Evolutionary conservation across 345 rosid species (phyloP).

Genomic region (Ailanthus altissimus): DNA sequence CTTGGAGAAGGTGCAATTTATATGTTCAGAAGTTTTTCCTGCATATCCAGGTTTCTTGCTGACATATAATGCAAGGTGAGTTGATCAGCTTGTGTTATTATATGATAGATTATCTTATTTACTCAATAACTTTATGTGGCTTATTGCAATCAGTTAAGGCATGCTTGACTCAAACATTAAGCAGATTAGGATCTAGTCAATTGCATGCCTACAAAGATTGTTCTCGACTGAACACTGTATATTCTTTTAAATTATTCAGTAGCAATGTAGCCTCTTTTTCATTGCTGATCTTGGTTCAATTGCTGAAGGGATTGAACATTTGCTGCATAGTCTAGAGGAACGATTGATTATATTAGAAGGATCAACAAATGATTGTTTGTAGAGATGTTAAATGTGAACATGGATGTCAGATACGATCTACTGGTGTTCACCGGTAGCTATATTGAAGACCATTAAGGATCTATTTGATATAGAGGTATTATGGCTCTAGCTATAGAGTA

Average conservation of each 20-base stretch:
- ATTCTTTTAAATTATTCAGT: not conserved
- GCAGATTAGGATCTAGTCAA: slow-evolving; percentile 1
- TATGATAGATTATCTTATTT: not conserved
- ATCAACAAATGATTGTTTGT: no score
- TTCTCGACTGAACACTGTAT: not conserved
- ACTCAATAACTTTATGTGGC: not conserved
- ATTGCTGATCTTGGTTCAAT: not conserved
- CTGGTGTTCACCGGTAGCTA: no score
- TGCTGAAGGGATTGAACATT: not conserved
- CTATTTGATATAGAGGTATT: no score
- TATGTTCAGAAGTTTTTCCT: not conserved
- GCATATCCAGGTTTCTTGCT: not conserved
- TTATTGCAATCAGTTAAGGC: not conserved
- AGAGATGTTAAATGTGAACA: no score
- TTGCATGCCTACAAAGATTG: not conserved
- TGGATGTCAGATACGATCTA: no score
- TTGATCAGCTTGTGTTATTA: not conserved
- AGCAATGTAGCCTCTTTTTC: not conserved
- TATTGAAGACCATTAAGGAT: no score
- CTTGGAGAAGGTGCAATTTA: not conserved
- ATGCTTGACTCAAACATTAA: not conserved
- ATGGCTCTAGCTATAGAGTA: no score
- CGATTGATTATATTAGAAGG: no score
- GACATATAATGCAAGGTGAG: not conserved
- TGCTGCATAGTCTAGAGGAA: not conserved